Base-by-base conservation (phyloP, 2,329 filamentous ascomycete genomes). In the Thielaviopsis populi region DNA sequence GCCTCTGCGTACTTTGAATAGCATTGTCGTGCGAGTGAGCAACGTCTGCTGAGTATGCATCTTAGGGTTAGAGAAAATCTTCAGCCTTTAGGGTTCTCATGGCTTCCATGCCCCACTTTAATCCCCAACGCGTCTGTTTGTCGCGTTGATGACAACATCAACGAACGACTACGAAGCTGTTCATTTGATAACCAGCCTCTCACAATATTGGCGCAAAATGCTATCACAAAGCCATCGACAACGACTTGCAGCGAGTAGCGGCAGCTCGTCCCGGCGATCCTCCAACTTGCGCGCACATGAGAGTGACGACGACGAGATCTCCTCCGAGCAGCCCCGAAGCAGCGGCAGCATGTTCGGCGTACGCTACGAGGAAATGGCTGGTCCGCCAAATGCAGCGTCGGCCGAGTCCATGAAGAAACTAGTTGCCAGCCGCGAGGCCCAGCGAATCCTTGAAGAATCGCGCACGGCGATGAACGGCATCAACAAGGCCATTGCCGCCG, bases 401-500 rank as follows among this genome's bases (percentile, higher is more conserved):
- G 53, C 53, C 24, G 50, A 56, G 17, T 17, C 50, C 15, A 41
- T 63, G 37, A 56, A 42, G 37, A 33, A 54, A 7, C 19, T 58
- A 5, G 48, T 56, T 10, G 27, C 24, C 50, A 37, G 22, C 22
- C 61, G 61, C 37, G 61, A 63, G 17, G n/a, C 19, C 24, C 40
- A 54, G 50, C 48, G 50, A 30, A 43, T 63, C 22, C 41, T 58
- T 13, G 61, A 63, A 24, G 41, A 63, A 40, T 63, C 61, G 8
- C 48, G 61, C 48, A 22, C 37, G 1, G 61, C 59, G 24, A 63
- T 63, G 37, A n/a, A 58, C 3, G 46, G 59, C 46, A 63, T 66
- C 17, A 61, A 37, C 61, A 54, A 56, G 10, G 64, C 64, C 13
- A 63, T 66, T 22, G 41, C 48, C 15, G 27, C 62, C 22, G 46